A percentile compares a stretch with the other conserved stretches of the same genome.
phyloP scores from a whole-genome alignment of 805 yeast species.

The Ascoidea asiatica region DNA sequence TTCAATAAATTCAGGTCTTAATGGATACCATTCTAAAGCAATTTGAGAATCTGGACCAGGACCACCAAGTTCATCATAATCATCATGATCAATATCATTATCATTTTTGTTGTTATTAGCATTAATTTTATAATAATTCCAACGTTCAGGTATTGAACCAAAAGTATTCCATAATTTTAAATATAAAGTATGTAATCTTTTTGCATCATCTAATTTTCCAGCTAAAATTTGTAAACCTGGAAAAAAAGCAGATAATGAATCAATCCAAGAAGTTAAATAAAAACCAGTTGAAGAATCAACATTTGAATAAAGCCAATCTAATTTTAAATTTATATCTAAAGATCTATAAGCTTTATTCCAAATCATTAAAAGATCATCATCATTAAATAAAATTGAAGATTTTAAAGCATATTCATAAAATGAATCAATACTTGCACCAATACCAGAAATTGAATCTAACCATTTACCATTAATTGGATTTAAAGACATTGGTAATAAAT shows the following conservation, averaged over 20 bases:
- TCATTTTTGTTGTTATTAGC: constrained; percentile 1
- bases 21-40: constrained; percentile 78
- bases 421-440: constrained; percentile 88
- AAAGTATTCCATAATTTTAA: constrained; percentile 69
- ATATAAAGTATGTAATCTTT: constrained; percentile 43
- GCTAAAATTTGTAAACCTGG: constrained; percentile 72
- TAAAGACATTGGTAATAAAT: constrained; percentile 68
- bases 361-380: constrained; percentile 32
- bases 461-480: constrained; percentile 44
- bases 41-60: constrained; percentile 21
- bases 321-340: constrained; percentile 33
- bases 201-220: constrained; percentile 62
- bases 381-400: constrained; percentile 59
- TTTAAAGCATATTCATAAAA: constrained; percentile 83
- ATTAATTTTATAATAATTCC: constrained; percentile 31
- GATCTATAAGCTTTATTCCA: constrained; percentile 54
- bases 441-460: constrained; percentile 53
- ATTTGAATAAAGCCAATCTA: constrained; percentile 41
- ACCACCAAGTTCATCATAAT: constrained; percentile 9
- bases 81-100: constrained; percentile 2
- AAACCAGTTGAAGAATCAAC: constrained; percentile 41
- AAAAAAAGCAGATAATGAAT: constrained; percentile 77
- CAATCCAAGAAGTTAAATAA: constrained; percentile 56
- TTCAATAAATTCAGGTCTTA: constrained; percentile 86
- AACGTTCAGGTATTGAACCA: constrained; percentile 80